phyloP scores from a whole-genome alignment of 805 yeast genomes.

The Barnettozyma sp. region DNA sequence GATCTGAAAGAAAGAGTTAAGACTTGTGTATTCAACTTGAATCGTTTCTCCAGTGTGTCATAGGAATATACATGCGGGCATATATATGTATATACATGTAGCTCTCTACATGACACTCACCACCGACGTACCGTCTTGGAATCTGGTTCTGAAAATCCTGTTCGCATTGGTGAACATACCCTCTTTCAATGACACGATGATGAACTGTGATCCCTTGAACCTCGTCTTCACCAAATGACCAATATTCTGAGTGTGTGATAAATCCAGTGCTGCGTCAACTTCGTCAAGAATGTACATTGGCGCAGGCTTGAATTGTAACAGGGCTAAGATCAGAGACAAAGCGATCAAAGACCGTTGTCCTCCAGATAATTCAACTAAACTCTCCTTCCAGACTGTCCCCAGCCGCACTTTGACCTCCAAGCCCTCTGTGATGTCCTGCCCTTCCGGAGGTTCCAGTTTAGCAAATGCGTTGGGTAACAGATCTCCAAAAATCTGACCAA shows the following conservation, averaged over 20 bases:
- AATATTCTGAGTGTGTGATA: conserved; percentile 94
- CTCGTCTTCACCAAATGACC: conserved; percentile 94
- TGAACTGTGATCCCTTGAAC: conserved; percentile 92
- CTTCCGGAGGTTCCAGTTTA: conserved; percentile 74
- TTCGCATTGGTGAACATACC: conserved; percentile 98
- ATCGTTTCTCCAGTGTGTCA: conserved; percentile 2
- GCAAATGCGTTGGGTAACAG: conserved; percentile 86
- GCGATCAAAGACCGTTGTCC: conserved; percentile 97
- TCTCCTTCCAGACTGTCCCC: conserved; percentile 93
- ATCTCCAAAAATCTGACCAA: conserved; percentile 85
- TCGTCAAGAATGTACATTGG: conserved; percentile 98
- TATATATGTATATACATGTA: too few species aligned
- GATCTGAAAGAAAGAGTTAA: conserved; percentile 43
- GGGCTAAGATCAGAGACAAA: conserved; percentile 81
- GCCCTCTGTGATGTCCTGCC: conserved; percentile 82
- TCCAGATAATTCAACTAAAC: conserved; percentile 90
- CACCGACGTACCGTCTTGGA: conserved; percentile 94
- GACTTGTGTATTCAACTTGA: conserved; percentile 38
- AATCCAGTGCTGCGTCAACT: conserved; percentile 96
- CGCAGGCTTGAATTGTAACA: conserved; percentile 93
- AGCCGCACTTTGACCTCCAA: conserved; percentile 83
- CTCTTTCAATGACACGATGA: conserved; percentile 93
- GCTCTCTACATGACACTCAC: conserved; percentile 72
- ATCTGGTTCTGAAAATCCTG: conserved; percentile 84
- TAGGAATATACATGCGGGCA: too few species aligned